Conservation (phyloP, 2,329 filamentous ascomycete species). For the Endoconidiophora polonica region DNA sequence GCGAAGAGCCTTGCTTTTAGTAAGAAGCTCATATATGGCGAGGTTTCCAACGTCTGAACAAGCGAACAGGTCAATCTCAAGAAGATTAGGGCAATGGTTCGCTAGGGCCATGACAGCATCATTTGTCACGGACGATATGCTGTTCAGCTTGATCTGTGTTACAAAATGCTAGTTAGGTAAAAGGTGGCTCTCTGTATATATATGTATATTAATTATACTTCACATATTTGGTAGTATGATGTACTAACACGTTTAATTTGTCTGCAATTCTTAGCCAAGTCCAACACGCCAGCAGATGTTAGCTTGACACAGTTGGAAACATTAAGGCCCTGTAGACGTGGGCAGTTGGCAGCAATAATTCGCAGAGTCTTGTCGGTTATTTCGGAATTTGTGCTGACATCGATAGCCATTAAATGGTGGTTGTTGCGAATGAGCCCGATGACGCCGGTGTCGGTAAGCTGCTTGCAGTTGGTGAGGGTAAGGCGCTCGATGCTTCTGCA, state of each 20-base stretch:
- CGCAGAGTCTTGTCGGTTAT: conserved; percentile 70
- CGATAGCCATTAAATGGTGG: conserved; percentile 66
- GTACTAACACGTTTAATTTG: conserved; percentile 69
- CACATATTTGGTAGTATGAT: not conserved
- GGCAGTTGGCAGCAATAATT: conserved; percentile 65
- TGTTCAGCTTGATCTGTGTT: conserved; percentile 74
- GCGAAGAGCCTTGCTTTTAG: conserved; percentile 65
- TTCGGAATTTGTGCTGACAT: conserved; percentile 71
- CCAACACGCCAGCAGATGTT: conserved; percentile 70
- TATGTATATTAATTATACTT: not conserved
- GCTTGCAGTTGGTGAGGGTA: conserved; percentile 77
- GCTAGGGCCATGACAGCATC: conserved; percentile 72
- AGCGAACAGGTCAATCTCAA: conserved; percentile 89
- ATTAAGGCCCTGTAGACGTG: conserved; percentile 78
- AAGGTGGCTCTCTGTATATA: not conserved
- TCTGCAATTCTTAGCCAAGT: conserved; percentile 64
- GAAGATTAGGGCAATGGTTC: conserved; percentile 72
- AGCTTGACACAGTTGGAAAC: conserved; percentile 73
- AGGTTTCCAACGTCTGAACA: conserved; percentile 67
- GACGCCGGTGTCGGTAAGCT: conserved; percentile 70
- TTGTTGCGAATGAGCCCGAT: conserved; percentile 66
- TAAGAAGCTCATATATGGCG: conserved; percentile 66
- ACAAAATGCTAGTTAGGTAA: conserved; percentile 51
- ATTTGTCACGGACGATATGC: conserved; percentile 73
- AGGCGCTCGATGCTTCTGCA: conserved; percentile 88